Base-by-base conservation (phyloP, 768 basidiomycete species). In the Antrodiella citrinella region DNA sequence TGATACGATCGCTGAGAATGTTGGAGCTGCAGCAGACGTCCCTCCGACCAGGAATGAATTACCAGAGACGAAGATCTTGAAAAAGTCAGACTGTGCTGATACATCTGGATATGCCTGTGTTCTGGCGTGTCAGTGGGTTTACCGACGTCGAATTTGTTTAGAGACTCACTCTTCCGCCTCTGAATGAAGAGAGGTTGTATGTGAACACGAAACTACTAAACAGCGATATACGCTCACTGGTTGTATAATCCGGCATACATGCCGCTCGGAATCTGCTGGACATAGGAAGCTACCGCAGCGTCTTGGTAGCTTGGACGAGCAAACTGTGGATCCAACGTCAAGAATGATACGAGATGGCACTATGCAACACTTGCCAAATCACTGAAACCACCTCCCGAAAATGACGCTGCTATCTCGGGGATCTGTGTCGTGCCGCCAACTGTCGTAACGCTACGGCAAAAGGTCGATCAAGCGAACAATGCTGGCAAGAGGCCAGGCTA, bases 321-420 rank as follows among this genome's bases (percentile, higher is more conserved):
- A 58, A 78, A 81, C 76, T 80, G 43, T 18, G 35, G 15, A 40
- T n/a, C 5, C n/a, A n/a, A n/a, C n/a, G n/a, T n/a, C n/a, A n/a
- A n/a, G n/a, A n/a, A n/a, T n/a, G 4, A 22, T 10, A 20, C 11
- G 15, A 20, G 22, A 21, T 11, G 11, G n/a, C n/a, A n/a, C n/a
- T n/a, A n/a, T n/a, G n/a, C n/a, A n/a, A 7, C 5, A 67, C 71
- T 53, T 4, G 81, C 81, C 45, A 75, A 78, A 50, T 81, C 68
- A 58, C 82, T 84, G 65, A 85, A 86, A 2, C 84, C 84, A 41
- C 84, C 84, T 1, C 81, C 80, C 12, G 81, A 83, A 65, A 83
- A 80, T 51, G 44, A 59, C 0, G 70, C 74, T 0, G 76, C 77
- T n/a, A 69, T 68, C 58, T 86, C 84, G 0, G 80, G 82, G 47